These are phyloP conservation scores for Sporothrix protearum DNA, from an alignment of 2,329 filamentous ascomycete genomes.

Conservation along the genomic window DNA sequence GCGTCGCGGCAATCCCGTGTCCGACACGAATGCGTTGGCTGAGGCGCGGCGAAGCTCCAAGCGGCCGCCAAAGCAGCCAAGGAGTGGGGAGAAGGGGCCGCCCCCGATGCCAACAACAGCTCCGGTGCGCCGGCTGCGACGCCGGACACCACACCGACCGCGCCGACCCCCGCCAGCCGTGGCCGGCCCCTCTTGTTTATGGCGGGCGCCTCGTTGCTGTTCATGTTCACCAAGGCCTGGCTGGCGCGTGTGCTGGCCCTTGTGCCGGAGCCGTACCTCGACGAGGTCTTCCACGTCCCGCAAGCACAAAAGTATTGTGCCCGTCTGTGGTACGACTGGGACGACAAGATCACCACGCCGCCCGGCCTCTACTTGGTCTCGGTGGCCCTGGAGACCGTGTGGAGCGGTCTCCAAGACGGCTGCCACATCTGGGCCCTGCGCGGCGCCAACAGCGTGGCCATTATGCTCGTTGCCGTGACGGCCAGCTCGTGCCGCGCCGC, in stretches of 20 bases:
- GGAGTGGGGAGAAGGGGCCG: neutral
- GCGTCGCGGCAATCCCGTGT: constrained; percentile 23
- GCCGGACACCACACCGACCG: neutral
- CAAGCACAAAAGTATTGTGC: constrained; percentile 86
- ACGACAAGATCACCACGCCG: constrained; percentile 95
- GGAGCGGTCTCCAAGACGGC: constrained; percentile 22
- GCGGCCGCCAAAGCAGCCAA: constrained; percentile 16
- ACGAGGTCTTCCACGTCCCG: constrained; percentile 84
- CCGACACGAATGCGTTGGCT: constrained; percentile 20
- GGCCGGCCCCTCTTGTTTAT: constrained; percentile 24
- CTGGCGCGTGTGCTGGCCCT: constrained; percentile 38
- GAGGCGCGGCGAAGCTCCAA: constrained; percentile 12
- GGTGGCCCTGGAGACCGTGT: constrained; percentile 20
- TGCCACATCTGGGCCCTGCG: constrained; percentile 42
- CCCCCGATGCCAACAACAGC: neutral
- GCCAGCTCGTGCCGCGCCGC: constrained; percentile 52
- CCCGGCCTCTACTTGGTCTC: constrained; percentile 60
- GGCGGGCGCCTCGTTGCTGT: constrained; percentile 28
- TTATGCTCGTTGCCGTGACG: constrained; percentile 43
- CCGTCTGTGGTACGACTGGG: constrained; percentile 74
- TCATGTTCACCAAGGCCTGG: constrained; percentile 38
- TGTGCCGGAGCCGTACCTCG: constrained; percentile 57
- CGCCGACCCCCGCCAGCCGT: neutral
- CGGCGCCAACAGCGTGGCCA: constrained; percentile 47
- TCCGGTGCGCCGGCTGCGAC: neutral